Evolutionary conservation across 306 rosid genomes (phyloP), one percentile per base, ranked within the genome.

Genomic region (Cicer cuneatum): DNA sequence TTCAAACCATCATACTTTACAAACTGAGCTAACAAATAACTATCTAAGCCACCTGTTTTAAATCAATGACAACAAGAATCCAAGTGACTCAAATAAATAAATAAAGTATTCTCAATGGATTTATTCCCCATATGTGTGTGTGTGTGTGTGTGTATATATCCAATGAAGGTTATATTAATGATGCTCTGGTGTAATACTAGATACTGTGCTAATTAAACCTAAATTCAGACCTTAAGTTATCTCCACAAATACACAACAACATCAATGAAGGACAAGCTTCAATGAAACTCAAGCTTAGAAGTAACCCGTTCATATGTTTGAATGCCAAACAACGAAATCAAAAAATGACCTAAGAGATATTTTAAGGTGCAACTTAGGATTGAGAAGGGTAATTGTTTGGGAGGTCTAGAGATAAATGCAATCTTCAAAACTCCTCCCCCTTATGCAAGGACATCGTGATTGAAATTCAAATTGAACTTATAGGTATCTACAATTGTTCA

Each of bases 391-490:
- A 29, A n/a, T 52, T 39, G 54, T 13, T n/a, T 24, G n/a, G 52
- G 41, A 38, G 39, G 8, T 45, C 46, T 24, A 47, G n/a, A 66
- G 46, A 67, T 67, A 21, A 5, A 3, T 56, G n/a, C 7, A 40
- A 65, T 65, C 70, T 42, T 42, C 58, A 67, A 72, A 72, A 46
- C 35, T 29, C 35, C 35, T 29, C 35, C 35, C 5, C 35, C 35
- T 29, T 0, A 29, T 29, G 35, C 35, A 29, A 29, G 5, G 4
- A 29, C 35, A 29, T 29, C 3, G 35, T 29, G 35, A 29, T 29
- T 29, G 35, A 4, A 29, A 29, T 29, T 29, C 35, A 29, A 29
- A 29, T 29, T 29, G 35, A 29, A 29, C 4, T 3, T 29, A 29
- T 5, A 29, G 35, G 35, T 29, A 65, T 16, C 16, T 33, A 42